phyloP scores from a whole-genome alignment of 441 rosid genomes.

The Raphanus hybrid region DNA sequence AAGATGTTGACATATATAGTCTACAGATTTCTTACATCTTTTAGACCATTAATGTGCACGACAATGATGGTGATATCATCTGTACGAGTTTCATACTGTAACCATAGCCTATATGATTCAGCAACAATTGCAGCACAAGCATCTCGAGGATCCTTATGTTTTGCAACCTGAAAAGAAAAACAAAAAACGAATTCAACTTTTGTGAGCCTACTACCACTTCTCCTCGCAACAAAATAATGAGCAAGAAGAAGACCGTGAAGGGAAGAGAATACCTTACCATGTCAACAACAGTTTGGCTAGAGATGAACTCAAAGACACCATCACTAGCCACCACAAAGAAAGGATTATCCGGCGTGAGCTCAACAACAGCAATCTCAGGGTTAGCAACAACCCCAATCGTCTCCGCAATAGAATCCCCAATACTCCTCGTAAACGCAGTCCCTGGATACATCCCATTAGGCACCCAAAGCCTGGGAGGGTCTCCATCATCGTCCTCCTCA shows the following conservation, averaged over 20 bases:
- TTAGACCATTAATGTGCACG: conserved; percentile 85
- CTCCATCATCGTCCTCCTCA: conserved; percentile 98
- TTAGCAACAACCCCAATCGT: conserved; percentile 96
- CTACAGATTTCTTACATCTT: conserved; percentile 54
- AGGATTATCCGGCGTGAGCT: conserved; percentile 81
- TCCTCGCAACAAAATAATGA: neutral
- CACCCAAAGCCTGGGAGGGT: conserved; percentile 98
- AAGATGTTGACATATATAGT: conserved; percentile 8
- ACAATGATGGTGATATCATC: conserved; percentile 99
- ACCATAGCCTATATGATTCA: conserved; percentile 99
- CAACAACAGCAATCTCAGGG: conserved; percentile 94
- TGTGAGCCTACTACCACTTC: conserved; percentile 5
- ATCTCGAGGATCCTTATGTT: conserved; percentile 96
- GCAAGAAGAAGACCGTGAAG: conserved; percentile 32
- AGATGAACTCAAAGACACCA: conserved; percentile 97
- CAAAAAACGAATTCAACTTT: neutral
- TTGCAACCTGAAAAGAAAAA: conserved; percentile 69
- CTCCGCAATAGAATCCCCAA: conserved; percentile 97
- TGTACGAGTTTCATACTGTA: conserved; percentile 99
- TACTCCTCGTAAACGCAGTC: conserved; percentile 97
- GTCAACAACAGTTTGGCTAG: conserved; percentile 96
- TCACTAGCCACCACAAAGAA: conserved; percentile 99
- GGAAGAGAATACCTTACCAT: conserved; percentile 84
- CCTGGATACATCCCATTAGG: conserved; percentile 99
- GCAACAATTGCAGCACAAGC: conserved; percentile 99